phyloP scores from a whole-genome alignment of 257 asterid species.

The Nicotiana undulata region DNA sequence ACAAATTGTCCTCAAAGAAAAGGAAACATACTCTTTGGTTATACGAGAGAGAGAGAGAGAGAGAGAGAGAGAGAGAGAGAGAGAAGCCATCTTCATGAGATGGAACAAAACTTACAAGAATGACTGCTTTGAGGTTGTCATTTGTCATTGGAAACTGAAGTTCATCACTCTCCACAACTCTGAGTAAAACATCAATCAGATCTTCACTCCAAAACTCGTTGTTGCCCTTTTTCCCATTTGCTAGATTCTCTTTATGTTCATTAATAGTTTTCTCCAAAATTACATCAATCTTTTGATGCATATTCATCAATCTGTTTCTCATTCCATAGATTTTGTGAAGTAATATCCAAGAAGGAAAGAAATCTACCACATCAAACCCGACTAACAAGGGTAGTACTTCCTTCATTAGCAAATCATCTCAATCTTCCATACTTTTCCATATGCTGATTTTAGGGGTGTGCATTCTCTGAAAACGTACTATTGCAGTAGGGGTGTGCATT shows the following conservation, averaged over 20 bases:
- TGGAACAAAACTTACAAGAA: neutral
- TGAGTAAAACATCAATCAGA: neutral
- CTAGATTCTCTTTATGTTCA: too few relatives aligned
- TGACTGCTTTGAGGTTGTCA: conserved; percentile 7
- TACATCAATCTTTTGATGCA: neutral
- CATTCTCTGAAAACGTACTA: too few relatives aligned
- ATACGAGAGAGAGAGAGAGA: too few relatives aligned
- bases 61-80: too few relatives aligned
- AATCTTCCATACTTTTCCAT: too few relatives aligned
- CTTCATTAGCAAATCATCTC: too few relatives aligned
- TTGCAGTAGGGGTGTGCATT: too few relatives aligned
- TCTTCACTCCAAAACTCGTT: neutral
- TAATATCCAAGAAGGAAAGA: neutral
- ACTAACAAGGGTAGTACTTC: too few relatives aligned
- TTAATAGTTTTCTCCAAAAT: neutral
- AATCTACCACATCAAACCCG: too few relatives aligned
- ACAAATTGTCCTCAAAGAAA: too few relatives aligned
- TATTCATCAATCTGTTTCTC: conserved; percentile 1
- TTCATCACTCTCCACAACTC: too few relatives aligned
- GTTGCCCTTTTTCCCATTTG: neutral
- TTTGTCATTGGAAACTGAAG: neutral
- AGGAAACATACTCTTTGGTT: neutral
- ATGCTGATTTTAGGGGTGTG: too few relatives aligned
- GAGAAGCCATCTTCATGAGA: neutral
- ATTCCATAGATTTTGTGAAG: neutral